Percentiles rank a stretch among this genome's conserved stretches.
Conservation (phyloP, 2,329 filamentous ascomycete genomes). For the Diaporthe sp. region DNA sequence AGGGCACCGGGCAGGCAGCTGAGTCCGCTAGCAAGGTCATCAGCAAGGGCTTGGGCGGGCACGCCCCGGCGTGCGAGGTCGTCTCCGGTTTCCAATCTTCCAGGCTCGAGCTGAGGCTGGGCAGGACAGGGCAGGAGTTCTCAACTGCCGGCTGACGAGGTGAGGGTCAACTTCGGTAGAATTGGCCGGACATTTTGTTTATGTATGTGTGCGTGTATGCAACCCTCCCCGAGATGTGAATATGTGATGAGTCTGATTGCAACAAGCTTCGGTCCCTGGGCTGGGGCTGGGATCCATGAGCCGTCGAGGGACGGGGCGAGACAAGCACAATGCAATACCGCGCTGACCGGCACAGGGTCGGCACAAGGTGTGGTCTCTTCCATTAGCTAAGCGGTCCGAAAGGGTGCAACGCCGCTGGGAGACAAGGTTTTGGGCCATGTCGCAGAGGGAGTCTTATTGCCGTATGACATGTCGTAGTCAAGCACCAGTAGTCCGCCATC, state of each 20-base stretch:
- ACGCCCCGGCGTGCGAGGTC: neutral
- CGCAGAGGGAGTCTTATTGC: conserved; percentile 22
- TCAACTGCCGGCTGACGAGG: conserved; percentile 25
- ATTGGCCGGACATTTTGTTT: neutral
- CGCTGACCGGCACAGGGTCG: neutral
- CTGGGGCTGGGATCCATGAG: neutral
- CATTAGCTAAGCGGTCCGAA: conserved; percentile 4
- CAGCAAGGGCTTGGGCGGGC: neutral
- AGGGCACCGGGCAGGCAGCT: conserved; percentile 20
- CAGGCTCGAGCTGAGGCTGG: conserved; percentile 16
- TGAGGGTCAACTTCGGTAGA: neutral
- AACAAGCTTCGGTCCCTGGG: conserved; percentile 18
- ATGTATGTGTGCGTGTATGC: neutral
- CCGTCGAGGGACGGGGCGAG: neutral
- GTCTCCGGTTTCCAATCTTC: neutral
- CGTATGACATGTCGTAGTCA: neutral
- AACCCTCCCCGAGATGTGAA: neutral
- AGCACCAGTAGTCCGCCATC: neutral
- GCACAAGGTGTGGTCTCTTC: too few species aligned
- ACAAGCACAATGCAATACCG: neutral
- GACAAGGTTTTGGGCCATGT: conserved; percentile 30
- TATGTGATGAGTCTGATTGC: conserved; percentile 9
- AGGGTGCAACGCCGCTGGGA: conserved; percentile 10
- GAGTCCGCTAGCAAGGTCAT: conserved; percentile 3
- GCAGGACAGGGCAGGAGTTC: neutral